A percentile compares a stretch with the other conserved stretches of the same genome.
Conservation (phyloP, 1,139 yeast species). For the Starmera stellimalicola region DNA sequence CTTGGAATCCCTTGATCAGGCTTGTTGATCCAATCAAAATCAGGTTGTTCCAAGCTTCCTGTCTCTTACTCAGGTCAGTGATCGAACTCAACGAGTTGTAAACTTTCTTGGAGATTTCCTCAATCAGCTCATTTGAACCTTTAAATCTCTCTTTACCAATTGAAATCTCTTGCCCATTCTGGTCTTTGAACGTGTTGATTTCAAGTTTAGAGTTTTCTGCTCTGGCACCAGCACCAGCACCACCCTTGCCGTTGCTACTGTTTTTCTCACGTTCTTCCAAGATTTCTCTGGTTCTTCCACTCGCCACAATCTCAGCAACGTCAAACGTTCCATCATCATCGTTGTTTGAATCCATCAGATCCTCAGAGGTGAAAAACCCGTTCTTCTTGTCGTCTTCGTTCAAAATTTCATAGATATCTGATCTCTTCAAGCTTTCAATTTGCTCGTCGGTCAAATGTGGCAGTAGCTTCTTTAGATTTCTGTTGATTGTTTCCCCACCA, state of each 20-base stretch:
- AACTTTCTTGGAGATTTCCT: slow-evolving; percentile 42
- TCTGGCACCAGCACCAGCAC: neutral
- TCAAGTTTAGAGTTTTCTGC: slow-evolving; percentile 53
- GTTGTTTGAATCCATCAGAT: slow-evolving; percentile 24
- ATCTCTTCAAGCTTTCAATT: slow-evolving; percentile 65
- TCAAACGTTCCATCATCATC: slow-evolving; percentile 55
- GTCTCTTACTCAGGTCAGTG: slow-evolving; percentile 64
- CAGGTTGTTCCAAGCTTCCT: slow-evolving; percentile 81
- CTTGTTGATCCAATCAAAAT: slow-evolving; percentile 72
- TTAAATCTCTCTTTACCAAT: slow-evolving; percentile 86
- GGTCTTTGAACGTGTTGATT: slow-evolving; percentile 56
- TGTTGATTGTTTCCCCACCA: slow-evolving; percentile 63
- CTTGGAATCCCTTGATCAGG: slow-evolving; percentile 67
- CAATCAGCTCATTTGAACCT: slow-evolving; percentile 57
- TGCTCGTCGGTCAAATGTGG: slow-evolving; percentile 53
- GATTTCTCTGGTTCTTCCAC: slow-evolving; percentile 60
- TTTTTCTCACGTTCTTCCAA: slow-evolving; percentile 48
- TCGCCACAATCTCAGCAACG: slow-evolving; percentile 82
- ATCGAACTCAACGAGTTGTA: slow-evolving; percentile 44
- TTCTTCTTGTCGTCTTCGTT: slow-evolving; percentile 49
- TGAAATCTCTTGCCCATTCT: slow-evolving; percentile 39
- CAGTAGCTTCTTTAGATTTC: slow-evolving; percentile 37
- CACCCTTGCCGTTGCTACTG: too few relatives aligned
- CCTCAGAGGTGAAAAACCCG: slow-evolving; percentile 46
- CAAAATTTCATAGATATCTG: slow-evolving; percentile 71